These are phyloP conservation scores for Coleophoma crateriformis DNA, from an alignment of 2,329 filamentous ascomycete genomes.

Conservation along the genomic window DNA sequence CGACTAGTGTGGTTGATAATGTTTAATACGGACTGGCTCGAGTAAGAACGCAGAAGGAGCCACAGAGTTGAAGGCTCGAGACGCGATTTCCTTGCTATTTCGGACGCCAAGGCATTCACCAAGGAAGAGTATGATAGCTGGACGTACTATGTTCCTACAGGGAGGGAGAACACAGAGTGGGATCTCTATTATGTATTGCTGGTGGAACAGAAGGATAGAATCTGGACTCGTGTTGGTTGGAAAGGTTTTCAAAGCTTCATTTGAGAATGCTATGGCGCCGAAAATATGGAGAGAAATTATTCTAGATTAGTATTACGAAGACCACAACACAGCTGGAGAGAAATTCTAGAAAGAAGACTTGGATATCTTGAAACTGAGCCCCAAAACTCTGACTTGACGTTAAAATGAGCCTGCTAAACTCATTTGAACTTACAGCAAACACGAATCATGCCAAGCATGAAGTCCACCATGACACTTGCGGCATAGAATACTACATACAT, in stretches of 20 bases:
- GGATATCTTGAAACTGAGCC: too few relatives aligned
- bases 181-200: conserved; percentile 29
- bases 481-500: too few relatives aligned
- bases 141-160: conserved; percentile 29
- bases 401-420: too few relatives aligned
- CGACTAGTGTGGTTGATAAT: conserved; percentile 28
- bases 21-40: conserved; percentile 16
- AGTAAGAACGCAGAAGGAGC: neutral
- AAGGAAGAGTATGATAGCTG: conserved; percentile 25
- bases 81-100: conserved; percentile 27
- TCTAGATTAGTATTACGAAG: neutral
- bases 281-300: conserved; percentile 23
- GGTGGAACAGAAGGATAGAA: conserved; percentile 17
- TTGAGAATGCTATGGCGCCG: conserved; percentile 9
- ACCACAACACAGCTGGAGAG: too few relatives aligned
- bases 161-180: conserved; percentile 27
- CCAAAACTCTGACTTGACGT: too few relatives aligned
- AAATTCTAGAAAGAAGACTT: too few relatives aligned
- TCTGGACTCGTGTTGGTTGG: conserved; percentile 25
- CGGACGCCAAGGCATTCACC: conserved; percentile 28
- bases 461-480: too few relatives aligned
- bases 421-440: too few relatives aligned
- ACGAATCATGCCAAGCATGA: too few relatives aligned
- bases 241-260: conserved; percentile 28
- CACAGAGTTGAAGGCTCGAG: neutral